Conservation (phyloP, 331 rosid species). For the Malus hybrid region DNA sequence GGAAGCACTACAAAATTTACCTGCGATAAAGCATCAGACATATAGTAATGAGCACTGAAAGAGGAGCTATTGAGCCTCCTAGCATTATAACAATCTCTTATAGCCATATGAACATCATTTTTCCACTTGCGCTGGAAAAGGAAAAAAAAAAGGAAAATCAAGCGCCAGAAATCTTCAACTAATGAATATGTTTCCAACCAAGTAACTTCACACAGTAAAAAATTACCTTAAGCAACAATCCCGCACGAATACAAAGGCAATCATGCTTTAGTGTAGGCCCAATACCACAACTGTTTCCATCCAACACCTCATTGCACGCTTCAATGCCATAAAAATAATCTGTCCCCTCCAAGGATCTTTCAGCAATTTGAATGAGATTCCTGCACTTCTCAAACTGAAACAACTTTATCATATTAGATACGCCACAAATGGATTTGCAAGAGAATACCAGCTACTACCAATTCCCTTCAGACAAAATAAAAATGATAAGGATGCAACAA, state of each 20-base stretch:
- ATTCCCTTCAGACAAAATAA: neutral
- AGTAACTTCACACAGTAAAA: constrained; percentile 6
- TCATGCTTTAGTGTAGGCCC: constrained; percentile 47
- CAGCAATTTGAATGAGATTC: constrained; percentile 55
- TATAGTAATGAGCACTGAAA: constrained; percentile 50
- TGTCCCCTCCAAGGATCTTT: constrained; percentile 44
- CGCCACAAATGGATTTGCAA: constrained; percentile 6
- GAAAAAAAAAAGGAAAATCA: neutral
- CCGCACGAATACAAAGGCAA: constrained; percentile 71
- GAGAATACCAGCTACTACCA: constrained; percentile 2
- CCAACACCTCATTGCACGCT: constrained; percentile 86
- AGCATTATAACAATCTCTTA: constrained; percentile 81
- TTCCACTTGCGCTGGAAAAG: constrained; percentile 84
- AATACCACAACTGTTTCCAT: constrained; percentile 43
- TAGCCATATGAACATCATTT: constrained; percentile 85
- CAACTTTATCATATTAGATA: constrained; percentile 25
- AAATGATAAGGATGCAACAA: neutral
- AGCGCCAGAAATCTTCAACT: neutral
- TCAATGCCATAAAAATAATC: constrained; percentile 63
- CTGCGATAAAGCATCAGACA: constrained; percentile 94
- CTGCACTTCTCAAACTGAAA: constrained; percentile 77
- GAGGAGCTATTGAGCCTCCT: constrained; percentile 53
- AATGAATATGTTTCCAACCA: neutral
- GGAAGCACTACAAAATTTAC: constrained; percentile 28
- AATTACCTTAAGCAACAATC: constrained; percentile 70